phyloP scores from a whole-genome alignment of 148 eudicot species.

The Spergularia marina region DNA sequence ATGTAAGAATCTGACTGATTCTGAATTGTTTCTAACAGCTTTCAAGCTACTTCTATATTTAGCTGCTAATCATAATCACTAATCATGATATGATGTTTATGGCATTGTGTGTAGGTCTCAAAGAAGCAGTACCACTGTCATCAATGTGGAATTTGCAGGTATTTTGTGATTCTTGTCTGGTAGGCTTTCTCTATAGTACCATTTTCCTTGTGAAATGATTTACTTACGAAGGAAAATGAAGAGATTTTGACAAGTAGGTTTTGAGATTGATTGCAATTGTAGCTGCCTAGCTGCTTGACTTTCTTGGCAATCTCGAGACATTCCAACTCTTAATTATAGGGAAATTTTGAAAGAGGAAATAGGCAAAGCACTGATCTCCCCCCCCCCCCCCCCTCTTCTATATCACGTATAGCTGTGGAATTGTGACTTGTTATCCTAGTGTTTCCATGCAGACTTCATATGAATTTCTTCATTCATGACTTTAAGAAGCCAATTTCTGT shows the following conservation, averaged over 20 bases:
- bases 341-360: no score
- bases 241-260: neutral
- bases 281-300: neutral
- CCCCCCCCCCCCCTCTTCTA: neutral
- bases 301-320: no score
- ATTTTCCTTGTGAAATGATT: neutral
- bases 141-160: slow-evolving; percentile 88
- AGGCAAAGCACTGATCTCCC: neutral
- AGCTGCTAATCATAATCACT: neutral
- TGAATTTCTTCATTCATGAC: no score
- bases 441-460: no score
- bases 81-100: neutral
- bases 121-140: slow-evolving; percentile 81
- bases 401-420: no score
- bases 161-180: neutral
- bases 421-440: no score
- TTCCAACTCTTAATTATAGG: no score
- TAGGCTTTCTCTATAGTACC: neutral
- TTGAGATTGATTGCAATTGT: neutral
- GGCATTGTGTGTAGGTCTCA: slow-evolving; percentile 41
- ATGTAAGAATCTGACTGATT: slow-evolving; percentile 39
- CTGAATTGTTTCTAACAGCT: neutral
- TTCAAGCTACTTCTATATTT: neutral
- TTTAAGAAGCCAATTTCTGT: no score
- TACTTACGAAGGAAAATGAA: neutral